A percentile compares a stretch with the other conserved stretches of the same genome.
These are phyloP conservation scores for Trichaptum fuscoviolaceum DNA, from an alignment of 768 basidiomycete genomes.

Conservation along the genomic window DNA sequence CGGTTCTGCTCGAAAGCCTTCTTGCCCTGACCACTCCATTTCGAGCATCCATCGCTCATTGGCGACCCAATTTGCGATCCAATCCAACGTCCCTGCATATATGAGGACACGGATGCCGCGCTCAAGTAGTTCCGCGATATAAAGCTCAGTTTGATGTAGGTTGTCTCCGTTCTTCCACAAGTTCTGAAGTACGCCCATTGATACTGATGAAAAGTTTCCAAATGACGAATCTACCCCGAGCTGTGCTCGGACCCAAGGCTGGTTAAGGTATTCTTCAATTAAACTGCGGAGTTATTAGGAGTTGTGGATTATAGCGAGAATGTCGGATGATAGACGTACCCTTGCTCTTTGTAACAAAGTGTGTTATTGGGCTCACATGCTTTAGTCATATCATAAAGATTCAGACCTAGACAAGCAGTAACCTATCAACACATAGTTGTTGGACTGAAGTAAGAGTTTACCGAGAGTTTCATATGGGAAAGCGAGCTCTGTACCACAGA, in stretches of 20 bases:
- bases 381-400: conserved; percentile 68
- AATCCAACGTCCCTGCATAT: conserved; percentile 25
- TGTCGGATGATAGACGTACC: conserved; percentile 26
- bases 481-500: conserved; percentile 21
- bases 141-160: conserved; percentile 24
- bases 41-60: conserved; percentile 30
- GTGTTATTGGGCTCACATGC: conserved; percentile 48
- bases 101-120: conserved; percentile 28
- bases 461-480: conserved; percentile 11
- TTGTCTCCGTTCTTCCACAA: conserved; percentile 45
- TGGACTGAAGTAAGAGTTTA: conserved; percentile 15
- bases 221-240: conserved; percentile 59
- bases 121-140: conserved; percentile 35
- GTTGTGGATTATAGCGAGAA: neutral
- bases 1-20: conserved; percentile 21
- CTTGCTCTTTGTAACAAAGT: conserved; percentile 56
- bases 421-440: neutral
- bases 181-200: conserved; percentile 36
- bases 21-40: conserved; percentile 32
- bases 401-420: conserved; percentile 30
- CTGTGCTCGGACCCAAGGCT: conserved; percentile 41
- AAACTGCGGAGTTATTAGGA: conserved; percentile 29
- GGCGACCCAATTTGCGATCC: conserved; percentile 23
- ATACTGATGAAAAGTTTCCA: conserved; percentile 37
- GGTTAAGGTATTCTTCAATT: conserved; percentile 59